A percentile compares a stretch with the other conserved stretches of the same genome.
phyloP scores from a whole-genome alignment of 2,329 filamentous ascomycete species.

The Sporothrix variecibatus region DNA sequence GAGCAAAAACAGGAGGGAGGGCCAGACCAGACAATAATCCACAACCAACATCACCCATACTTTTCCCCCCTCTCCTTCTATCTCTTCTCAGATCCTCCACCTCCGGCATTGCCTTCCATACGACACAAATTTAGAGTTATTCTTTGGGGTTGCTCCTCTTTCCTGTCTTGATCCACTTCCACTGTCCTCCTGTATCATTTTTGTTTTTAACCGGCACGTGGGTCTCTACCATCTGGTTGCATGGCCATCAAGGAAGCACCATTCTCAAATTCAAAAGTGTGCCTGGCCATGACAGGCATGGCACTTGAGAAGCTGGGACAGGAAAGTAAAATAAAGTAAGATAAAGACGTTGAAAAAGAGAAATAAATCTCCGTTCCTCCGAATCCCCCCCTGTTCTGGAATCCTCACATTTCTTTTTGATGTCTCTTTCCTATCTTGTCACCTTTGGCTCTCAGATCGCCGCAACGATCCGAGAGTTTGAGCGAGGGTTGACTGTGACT shows the following conservation, averaged over 20 bases:
- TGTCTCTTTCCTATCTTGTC: neutral
- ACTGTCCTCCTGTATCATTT: neutral
- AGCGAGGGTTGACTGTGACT: neutral
- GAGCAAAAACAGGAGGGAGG: neutral
- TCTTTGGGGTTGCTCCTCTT: neutral
- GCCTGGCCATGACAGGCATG: neutral
- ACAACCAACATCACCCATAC: neutral
- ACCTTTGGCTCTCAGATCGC: neutral
- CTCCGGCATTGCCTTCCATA: slow-evolving; percentile 14
- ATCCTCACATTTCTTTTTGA: neutral
- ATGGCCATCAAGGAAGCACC: neutral
- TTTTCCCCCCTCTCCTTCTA: neutral
- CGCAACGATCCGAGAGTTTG: neutral
- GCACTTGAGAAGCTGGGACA: neutral
- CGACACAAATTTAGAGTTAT: slow-evolving; percentile 1
- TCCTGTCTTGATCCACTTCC: neutral
- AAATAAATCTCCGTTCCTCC: neutral
- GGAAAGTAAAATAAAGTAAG: too few species aligned
- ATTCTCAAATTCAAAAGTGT: neutral
- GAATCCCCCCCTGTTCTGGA: neutral
- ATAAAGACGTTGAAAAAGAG: neutral
- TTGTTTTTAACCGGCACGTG: slow-evolving; percentile 25
- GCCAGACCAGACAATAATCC: neutral
- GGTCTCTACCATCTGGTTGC: neutral
- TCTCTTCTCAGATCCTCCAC: neutral